Evolutionary conservation across 1,284 basidiomycete species (phyloP).

Genomic region (Rhodotorula glutinis): DNA sequence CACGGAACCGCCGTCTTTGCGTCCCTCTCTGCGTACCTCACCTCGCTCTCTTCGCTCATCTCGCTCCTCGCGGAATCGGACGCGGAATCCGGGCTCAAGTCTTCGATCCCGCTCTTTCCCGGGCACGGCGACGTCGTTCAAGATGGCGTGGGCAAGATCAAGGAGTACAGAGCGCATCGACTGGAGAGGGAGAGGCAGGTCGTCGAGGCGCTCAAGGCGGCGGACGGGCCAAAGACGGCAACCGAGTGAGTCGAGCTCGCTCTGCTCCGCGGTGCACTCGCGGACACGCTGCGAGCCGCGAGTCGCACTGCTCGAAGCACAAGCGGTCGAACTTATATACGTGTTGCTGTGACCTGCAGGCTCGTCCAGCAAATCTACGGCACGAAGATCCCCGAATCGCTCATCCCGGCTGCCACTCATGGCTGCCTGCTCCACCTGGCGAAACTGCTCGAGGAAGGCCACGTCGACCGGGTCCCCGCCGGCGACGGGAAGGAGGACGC

Average conservation of each 20-base stretch:
- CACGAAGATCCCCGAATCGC: conserved; percentile 54
- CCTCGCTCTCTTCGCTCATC: conserved; percentile 60
- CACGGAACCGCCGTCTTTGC: conserved; percentile 88
- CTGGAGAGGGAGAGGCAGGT: conserved; percentile 79
- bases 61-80: conserved; percentile 53
- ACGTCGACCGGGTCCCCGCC: conserved; percentile 49
- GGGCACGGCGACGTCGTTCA: conserved; percentile 78
- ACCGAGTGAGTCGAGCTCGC: conserved; percentile 17
- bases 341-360: conserved; percentile 2
- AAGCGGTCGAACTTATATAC: conserved; percentile 47
- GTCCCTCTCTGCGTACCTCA: conserved; percentile 66
- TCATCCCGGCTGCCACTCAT: conserved; percentile 70
- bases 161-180: conserved; percentile 75
- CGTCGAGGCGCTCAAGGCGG: conserved; percentile 57
- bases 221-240: conserved; percentile 9
- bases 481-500: background rate
- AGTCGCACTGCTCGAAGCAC: too few relatives aligned
- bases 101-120: conserved; percentile 62
- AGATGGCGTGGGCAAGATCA: conserved; percentile 59
- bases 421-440: conserved; percentile 68
- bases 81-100: conserved; percentile 38
- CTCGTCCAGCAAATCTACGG: conserved; percentile 39
- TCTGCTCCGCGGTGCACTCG: too few relatives aligned
- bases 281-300: too few relatives aligned
- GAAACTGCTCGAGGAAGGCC: conserved; percentile 68